Conservation (phyloP, 345 rosid species). For the Eucalyptus erythrocorys region DNA sequence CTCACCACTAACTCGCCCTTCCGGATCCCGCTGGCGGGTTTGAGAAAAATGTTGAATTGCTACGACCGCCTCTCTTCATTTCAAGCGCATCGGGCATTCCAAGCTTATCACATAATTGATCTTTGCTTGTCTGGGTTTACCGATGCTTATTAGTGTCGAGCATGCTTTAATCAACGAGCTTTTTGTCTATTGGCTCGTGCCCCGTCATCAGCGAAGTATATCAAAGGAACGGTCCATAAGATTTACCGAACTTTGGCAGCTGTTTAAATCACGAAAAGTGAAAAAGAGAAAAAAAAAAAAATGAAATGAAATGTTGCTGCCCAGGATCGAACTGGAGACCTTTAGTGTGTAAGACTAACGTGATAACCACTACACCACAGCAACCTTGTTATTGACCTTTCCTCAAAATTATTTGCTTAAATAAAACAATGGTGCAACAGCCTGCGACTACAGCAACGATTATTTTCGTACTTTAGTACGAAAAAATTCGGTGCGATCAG, state of each 20-base stretch:
- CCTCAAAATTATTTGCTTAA: rapidly evolving
- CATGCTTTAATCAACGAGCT: not conserved
- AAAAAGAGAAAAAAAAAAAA: not conserved
- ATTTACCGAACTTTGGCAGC: not conserved
- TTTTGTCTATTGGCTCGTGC: not conserved
- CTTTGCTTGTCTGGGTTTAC: not conserved
- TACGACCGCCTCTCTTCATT: not conserved
- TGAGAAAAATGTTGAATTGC: not conserved
- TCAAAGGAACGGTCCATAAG: not conserved
- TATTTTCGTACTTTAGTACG: not conserved
- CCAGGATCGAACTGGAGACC: slow-evolving; percentile 45
- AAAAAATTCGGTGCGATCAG: not conserved
- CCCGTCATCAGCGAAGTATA: not conserved
- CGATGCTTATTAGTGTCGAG: not conserved
- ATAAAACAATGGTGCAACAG: no score
- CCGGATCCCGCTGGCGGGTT: not conserved
- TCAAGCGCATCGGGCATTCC: not conserved
- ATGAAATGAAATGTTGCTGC: slow-evolving; percentile 17
- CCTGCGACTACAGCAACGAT: not conserved
- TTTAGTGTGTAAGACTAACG: slow-evolving; percentile 45
- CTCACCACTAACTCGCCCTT: not conserved
- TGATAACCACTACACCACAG: slow-evolving; percentile 54
- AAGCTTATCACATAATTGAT: not conserved
- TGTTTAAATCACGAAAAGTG: not conserved
- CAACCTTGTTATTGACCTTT: not conserved